Conservation (phyloP, 345 rosid species). For the Hevea brasiliensis region DNA sequence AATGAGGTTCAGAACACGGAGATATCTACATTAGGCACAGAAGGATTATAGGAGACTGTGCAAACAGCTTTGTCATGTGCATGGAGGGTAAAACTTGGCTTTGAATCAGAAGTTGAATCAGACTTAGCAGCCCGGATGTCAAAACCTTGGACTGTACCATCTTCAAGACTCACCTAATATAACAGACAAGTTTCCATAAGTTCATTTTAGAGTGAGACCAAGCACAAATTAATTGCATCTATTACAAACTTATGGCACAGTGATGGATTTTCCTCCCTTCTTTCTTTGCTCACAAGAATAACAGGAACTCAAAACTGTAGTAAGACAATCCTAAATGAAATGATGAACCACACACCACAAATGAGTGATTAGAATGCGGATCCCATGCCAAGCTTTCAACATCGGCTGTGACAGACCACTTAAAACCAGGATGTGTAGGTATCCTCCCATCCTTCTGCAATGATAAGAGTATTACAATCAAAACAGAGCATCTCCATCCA, state of each 20-base stretch:
- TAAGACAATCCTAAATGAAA: conserved; percentile 1
- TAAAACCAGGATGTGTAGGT: conserved; percentile 72
- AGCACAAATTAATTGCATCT: not conserved
- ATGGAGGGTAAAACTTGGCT: conserved; percentile 70
- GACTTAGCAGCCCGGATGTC: conserved; percentile 49
- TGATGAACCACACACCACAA: conserved; percentile 60
- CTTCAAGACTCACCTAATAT: conserved; percentile 76
- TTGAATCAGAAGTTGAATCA: conserved; percentile 45
- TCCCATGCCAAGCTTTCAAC: conserved; percentile 94
- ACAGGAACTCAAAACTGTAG: not conserved
- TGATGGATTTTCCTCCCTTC: not conserved
- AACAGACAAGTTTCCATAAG: not conserved
- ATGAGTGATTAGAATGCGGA: conserved; percentile 75
- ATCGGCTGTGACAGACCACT: conserved; percentile 71
- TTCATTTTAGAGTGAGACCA: not conserved
- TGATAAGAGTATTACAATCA: conserved; percentile 13
- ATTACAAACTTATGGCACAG: not conserved
- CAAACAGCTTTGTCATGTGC: conserved; percentile 91
- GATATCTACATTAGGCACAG: conserved; percentile 40
- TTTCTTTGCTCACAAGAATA: not conserved
- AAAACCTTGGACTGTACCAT: conserved; percentile 87
- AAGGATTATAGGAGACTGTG: conserved; percentile 56
- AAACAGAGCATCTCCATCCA: not conserved
- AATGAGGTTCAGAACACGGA: not conserved
- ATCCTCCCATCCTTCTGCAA: conserved; percentile 80